Evolutionary conservation across 495 filamentous ascomycete species (phyloP), one percentile per base, ranked within the genome.

Genomic region (Hypoxylon trugodes): DNA sequence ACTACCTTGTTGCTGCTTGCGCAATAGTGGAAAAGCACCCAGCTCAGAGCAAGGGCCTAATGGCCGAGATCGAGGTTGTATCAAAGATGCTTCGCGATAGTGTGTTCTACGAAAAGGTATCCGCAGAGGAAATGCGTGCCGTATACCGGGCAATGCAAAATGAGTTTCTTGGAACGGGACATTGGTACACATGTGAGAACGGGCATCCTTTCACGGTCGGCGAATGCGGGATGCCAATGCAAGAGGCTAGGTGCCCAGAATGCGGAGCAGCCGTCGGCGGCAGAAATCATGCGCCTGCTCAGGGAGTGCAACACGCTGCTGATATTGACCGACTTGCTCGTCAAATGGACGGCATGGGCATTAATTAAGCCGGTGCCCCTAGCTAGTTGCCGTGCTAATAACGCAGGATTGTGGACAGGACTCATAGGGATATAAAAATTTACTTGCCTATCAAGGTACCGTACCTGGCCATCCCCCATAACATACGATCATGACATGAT

Each of bases 141-240:
- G 71, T 87, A 8, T 77, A 84, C 13, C 32, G 66, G 1, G 83
- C 81, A 4, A 87, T 87, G 84, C 55, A 76, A 4, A 54, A 43
- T 0, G 79, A 80, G 48, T 86, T 87, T 25, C 57, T 30, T 1
- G 78, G 81, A 2, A 87, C 80, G 4, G 86, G 87, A 0, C 86
- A 89, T 69, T 90, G 86, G 89, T 91, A 90, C 72, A 79, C 78
- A 12, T 91, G 88, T 57, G 71, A 49, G 35, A 90, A 91, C 72
- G 82, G 83, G 0, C 85, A 91, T 73, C 86, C 88, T 15, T 92
- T 92, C 64, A 88, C 88, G 0, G 76, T 91, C 30, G 89, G 89
- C 0, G 84, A 92, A 59, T 93, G 90, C 70, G 90, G 89, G 7
- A 84, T 84, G 78, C 84, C 89, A 0, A 87, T 89, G 81, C 54